Conservation (phyloP, 169 alveolate species). For the Theileria parva region DNA sequence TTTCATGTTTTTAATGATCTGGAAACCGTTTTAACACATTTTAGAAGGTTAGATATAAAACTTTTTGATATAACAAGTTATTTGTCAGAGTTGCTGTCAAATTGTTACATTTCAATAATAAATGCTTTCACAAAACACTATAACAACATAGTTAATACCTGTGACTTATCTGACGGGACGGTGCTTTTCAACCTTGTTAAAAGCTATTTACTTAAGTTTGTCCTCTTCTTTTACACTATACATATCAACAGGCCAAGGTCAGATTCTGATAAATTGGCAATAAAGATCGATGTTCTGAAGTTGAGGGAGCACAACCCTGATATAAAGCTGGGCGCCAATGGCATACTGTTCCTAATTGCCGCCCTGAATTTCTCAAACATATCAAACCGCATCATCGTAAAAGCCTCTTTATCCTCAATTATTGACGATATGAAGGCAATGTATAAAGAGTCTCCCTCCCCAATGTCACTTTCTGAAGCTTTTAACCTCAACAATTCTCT, state of each 20-base stretch:
- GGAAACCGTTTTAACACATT: conserved; percentile 7
- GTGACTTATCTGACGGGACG: background rate
- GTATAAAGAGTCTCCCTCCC: background rate
- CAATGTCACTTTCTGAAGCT: conserved; percentile 40
- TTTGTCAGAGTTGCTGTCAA: background rate
- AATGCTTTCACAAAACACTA: background rate
- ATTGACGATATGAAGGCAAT: conserved; percentile 22
- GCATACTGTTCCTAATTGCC: conserved; percentile 21
- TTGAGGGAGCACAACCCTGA: conserved; percentile 14
- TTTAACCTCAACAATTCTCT: conserved; percentile 28
- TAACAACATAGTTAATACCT: conserved; percentile 4
- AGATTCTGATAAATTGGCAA: conserved; percentile 4
- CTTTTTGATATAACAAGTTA: background rate
- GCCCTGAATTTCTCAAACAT: conserved; percentile 22
- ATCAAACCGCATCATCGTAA: conserved; percentile 45
- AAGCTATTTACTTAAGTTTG: conserved; percentile 6
- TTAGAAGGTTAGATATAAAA: background rate
- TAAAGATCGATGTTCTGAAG: conserved; percentile 20
- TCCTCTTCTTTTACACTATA: conserved; percentile 39
- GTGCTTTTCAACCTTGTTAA: conserved; percentile 48
- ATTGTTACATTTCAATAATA: background rate
- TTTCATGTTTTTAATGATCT: conserved; percentile 36
- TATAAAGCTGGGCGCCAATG: conserved; percentile 35
- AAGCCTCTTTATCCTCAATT: conserved; percentile 35
- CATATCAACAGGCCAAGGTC: conserved; percentile 22